Base-by-base conservation (phyloP, 192 early-diverging fungal genomes). In the Mortierella claussenii region DNA sequence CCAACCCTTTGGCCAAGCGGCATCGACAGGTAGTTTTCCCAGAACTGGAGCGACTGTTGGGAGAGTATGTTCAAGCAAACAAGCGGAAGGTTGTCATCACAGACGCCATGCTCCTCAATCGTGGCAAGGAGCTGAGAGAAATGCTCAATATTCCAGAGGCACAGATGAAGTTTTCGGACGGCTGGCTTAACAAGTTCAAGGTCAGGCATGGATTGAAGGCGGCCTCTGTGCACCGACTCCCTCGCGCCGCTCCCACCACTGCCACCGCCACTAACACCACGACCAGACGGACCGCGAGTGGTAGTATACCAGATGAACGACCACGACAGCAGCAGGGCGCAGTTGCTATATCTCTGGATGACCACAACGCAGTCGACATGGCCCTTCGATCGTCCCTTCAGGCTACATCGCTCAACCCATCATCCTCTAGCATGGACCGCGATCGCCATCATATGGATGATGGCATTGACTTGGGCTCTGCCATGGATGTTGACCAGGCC, bases 131-230 rank as follows among this genome's bases (percentile, higher is more conserved):
- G 40, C 33, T 82, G 20, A 55, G 60, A 12, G 34, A 28, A 0
- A 44, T 57, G 4, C 50, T 80, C 20, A 44, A 46, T 0, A 59
- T 80, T 71, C 34, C 63, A 0, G 11, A 51, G 17, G 56, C 47
- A 8, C 51, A 50, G 49, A 37, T 82, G 12, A 31, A 55, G 18
- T 82, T 79, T 45, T 82, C 78, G 12, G 54, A 62, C 27, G 70
- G 65, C 0, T 82, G 69, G 78, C 62, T 82, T 31, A 48, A 60
- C 42, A 82, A 80, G 55, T 82, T 82, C 48, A 82, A 82, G 37
- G n/a, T 65, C 32, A 46, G 57, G 17, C 65, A 82, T 56, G 70
- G 78, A 3, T 49, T 82, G 18, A 49, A 53, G 40, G 20, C 46
- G 9, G 55, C 44, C 3, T 8, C 31, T 53, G 53, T 56, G 24